Percentiles rank a stretch among this genome's conserved stretches.
Evolutionary conservation across 2,329 filamentous ascomycete species (phyloP).

Genomic region (Thermoascus crustaceus): DNA sequence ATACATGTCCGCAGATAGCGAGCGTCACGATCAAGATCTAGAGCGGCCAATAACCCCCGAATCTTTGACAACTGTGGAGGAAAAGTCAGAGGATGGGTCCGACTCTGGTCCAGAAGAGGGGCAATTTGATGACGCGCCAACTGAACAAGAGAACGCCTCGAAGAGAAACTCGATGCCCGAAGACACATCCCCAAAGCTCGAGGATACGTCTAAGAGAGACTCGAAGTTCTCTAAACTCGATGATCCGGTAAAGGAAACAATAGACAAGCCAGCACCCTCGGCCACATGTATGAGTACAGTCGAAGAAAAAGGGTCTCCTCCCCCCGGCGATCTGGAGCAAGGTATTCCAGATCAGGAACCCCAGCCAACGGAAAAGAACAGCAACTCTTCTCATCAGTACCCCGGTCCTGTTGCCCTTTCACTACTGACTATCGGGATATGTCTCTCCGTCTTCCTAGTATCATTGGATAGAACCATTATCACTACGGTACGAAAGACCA

Average conservation of each 20-base stretch:
- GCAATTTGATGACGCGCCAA: constrained; percentile 4
- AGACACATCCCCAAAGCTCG: constrained; percentile 2
- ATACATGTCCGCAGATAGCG: no score
- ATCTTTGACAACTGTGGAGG: background rate
- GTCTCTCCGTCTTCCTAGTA: constrained; percentile 20
- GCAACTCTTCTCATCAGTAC: constrained; percentile 9
- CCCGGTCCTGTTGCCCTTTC: constrained; percentile 14
- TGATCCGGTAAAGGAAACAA: constrained; percentile 6
- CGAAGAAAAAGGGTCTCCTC: background rate
- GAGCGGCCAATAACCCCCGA: no score
- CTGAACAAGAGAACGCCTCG: constrained; percentile 7
- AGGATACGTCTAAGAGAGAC: constrained; percentile 5
- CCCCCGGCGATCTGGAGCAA: background rate
- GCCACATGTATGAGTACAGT: background rate
- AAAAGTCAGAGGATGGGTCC: constrained; percentile 1
- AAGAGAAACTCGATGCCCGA: constrained; percentile 4
- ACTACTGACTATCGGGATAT: constrained; percentile 19
- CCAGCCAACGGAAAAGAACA: background rate
- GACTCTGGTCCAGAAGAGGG: constrained; percentile 9
- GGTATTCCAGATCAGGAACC: background rate
- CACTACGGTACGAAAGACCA: constrained; percentile 10
- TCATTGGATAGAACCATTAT: constrained; percentile 19
- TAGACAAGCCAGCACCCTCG: background rate
- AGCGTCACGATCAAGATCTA: no score
- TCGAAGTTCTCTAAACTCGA: constrained; percentile 12